Percentiles rank a stretch among this genome's conserved stretches.
Conservation (phyloP, 1,284 basidiomycete species). For the Coniferiporia weirii region DNA sequence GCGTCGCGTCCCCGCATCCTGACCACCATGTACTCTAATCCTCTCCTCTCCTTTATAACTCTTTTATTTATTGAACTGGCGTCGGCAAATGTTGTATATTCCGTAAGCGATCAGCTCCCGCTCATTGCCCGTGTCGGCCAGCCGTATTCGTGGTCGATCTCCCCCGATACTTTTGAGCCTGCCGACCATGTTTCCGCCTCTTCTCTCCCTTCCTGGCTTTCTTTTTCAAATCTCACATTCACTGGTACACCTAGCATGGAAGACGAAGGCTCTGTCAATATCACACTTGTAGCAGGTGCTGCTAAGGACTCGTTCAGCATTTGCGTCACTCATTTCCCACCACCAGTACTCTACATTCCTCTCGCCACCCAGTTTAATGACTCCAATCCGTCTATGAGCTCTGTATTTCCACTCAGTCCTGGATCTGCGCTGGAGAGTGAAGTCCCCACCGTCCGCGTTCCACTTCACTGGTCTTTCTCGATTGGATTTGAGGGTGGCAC, state of each 20-base stretch:
- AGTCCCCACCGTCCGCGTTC: slow-evolving; percentile 69
- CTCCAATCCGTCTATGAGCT: slow-evolving; percentile 59
- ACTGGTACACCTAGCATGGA: slow-evolving; percentile 49
- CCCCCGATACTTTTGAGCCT: slow-evolving; percentile 54
- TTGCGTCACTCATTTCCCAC: slow-evolving; percentile 52
- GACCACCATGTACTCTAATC: slow-evolving; percentile 13
- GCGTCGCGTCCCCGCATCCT: not conserved
- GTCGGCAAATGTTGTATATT: slow-evolving; percentile 36
- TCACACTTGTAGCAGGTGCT: slow-evolving; percentile 55
- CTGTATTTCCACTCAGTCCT: slow-evolving; percentile 53
- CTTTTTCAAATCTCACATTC: slow-evolving; percentile 49
- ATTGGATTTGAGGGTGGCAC: slow-evolving; percentile 77
- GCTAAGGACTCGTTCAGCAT: slow-evolving; percentile 46
- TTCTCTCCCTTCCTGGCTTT: slow-evolving; percentile 58
- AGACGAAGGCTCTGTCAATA: slow-evolving; percentile 52
- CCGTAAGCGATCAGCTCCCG: slow-evolving; percentile 57
- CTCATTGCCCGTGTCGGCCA: slow-evolving; percentile 53
- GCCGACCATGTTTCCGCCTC: slow-evolving; percentile 42
- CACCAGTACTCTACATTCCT: slow-evolving; percentile 52
- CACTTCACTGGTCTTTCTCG: slow-evolving; percentile 85
- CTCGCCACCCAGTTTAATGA: slow-evolving; percentile 57
- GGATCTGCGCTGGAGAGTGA: slow-evolving; percentile 46
- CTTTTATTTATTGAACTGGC: slow-evolving; percentile 9
- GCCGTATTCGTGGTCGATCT: slow-evolving; percentile 61
- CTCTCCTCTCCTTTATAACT: slow-evolving; percentile 8